Conservation (phyloP, 805 yeast genomes). For the Metschnikowia kofuensis region DNA sequence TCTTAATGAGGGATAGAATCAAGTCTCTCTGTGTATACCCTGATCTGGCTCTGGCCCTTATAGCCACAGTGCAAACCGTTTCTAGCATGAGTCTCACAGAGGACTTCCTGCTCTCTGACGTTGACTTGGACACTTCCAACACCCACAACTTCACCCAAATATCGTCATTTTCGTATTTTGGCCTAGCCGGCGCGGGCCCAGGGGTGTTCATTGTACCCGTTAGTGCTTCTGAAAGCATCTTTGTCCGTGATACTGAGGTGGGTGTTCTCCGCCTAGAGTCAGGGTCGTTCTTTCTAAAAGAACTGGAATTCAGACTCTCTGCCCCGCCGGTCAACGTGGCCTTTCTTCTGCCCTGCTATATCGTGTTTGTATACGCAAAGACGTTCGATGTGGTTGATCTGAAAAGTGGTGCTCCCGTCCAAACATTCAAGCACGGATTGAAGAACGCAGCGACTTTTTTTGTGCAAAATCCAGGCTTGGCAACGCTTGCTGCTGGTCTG, state of each 20-base stretch:
- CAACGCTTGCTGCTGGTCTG: conserved; percentile 26
- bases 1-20: conserved; percentile 30
- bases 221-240: conserved; percentile 14
- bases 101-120: conserved; percentile 15
- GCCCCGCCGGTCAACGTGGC: conserved; percentile 26
- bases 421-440: conserved; percentile 32
- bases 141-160: conserved; percentile 20
- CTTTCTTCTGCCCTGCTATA: conserved; percentile 32
- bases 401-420: conserved; percentile 34
- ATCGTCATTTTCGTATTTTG: conserved; percentile 39
- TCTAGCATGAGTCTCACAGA: conserved; percentile 22
- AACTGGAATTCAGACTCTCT: conserved; percentile 24
- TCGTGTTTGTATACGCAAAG: conserved; percentile 30
- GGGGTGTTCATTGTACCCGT: conserved; percentile 21
- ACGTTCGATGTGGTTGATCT: conserved; percentile 34
- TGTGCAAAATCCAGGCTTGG: conserved; percentile 10
- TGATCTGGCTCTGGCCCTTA: conserved; percentile 10
- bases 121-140: conserved; percentile 21
- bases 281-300: conserved; percentile 7
- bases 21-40: conserved; percentile 19
- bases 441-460: conserved; percentile 23
- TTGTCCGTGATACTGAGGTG: conserved; percentile 35
- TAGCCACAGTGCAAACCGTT: conserved; percentile 27
- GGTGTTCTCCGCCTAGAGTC: conserved; percentile 16
- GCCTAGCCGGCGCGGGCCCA: conserved; percentile 31